Base-by-base conservation (phyloP, 2,329 filamentous ascomycete genomes). In the Graphilbum fragrans region DNA sequence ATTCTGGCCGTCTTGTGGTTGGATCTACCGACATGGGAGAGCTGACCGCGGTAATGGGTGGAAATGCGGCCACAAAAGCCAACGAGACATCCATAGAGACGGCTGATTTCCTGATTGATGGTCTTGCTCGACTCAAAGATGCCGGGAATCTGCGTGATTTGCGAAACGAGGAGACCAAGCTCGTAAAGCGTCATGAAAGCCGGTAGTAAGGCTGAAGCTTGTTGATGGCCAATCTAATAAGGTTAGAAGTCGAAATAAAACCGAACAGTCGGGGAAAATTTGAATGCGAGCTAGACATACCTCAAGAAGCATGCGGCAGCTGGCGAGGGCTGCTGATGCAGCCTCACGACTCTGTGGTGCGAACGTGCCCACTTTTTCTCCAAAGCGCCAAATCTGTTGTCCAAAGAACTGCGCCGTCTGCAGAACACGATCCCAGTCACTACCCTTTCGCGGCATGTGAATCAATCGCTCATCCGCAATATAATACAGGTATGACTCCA, bases 331-430 rank as follows among this genome's bases (percentile, higher is more conserved):
- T 3, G 60, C 57, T 9, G 51, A 45, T 12, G 54, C 51, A 14
- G 54, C 51, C 5, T 45, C 44, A 6, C 46, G 47, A 29, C 50
- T 54, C 17, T 53, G 50, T 2, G 47, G 44, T 14, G 54, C 49
- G 49, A 57, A 50, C 41, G 52, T 17, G 45, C 56, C 54, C 2
- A 64, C 52, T 18, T 54, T 55, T 20, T 49, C 47, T 7, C 58
- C 58, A 17, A 64, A 62, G 4, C 54, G 50, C 43, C 55, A 58
- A 16, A 65, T 51, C 44, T 64, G 61, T 5, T 62, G 52, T 3
- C 60, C 61, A 35, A 63, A 64, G 53, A 60, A 63, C 43, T 64
- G 59, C 3, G 62, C 62, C 16, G 58, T 55, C 32, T 57, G 59
- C 23, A 65, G 49, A 1, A 64, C 60, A 1, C 58, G 55, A 41